A percentile compares a stretch with the other conserved stretches of the same genome.
phyloP scores from a whole-genome alignment of 768 basidiomycete genomes.

The Hysterangium stoloniferum region DNA sequence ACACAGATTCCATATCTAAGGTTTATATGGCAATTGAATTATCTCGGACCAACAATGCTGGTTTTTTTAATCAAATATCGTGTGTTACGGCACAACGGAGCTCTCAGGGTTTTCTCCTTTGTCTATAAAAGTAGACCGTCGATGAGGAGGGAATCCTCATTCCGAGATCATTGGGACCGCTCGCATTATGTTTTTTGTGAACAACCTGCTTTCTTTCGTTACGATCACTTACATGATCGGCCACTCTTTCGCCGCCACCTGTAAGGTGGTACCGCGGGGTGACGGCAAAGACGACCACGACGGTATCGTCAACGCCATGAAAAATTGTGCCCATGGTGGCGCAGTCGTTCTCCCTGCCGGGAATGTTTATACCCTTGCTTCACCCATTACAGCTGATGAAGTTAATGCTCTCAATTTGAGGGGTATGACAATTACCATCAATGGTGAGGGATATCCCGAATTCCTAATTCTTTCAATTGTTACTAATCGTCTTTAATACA shows the following conservation, averaged over 20 bases:
- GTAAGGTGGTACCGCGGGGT: not conserved
- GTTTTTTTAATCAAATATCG: too few species aligned
- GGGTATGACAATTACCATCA: not conserved
- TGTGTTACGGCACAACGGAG: too few species aligned
- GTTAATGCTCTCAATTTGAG: not conserved
- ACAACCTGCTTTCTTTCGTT: too few species aligned
- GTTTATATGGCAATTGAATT: too few species aligned
- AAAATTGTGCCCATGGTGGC: not conserved
- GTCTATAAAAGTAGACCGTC: too few species aligned
- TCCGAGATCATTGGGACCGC: too few species aligned
- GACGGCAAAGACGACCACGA: not conserved
- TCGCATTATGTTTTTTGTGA: too few species aligned
- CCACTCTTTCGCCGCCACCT: not conserved
- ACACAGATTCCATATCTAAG: too few species aligned
- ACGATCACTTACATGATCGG: too few species aligned
- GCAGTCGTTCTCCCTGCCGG: not conserved
- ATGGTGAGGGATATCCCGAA: not conserved
- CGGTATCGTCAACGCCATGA: not conserved
- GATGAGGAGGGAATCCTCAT: too few species aligned
- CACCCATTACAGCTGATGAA: not conserved
- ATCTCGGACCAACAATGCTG: too few species aligned
- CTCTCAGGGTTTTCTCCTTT: too few species aligned
- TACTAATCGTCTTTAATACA: not conserved
- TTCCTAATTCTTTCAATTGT: not conserved
- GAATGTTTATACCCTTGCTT: not conserved